Conservation (phyloP, 1,284 basidiomycete species). For the Ganoderma boninense region DNA sequence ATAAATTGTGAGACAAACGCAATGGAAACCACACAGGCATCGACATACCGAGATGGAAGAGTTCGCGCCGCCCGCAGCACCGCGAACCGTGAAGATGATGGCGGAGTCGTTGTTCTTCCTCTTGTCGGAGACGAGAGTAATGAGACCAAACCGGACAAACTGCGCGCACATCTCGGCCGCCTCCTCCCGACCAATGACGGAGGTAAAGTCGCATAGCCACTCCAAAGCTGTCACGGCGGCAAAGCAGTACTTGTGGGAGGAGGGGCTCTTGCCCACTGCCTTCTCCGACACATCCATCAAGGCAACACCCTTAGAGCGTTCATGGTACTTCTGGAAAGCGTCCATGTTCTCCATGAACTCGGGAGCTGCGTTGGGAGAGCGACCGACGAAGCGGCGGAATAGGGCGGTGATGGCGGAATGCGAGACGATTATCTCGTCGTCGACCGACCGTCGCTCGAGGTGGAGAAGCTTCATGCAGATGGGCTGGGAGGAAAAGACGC, state of each 20-base stretch:
- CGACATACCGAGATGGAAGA: conserved; percentile 75
- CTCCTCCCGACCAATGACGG: conserved; percentile 95
- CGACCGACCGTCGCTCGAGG: conserved; percentile 89
- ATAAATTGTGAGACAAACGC: conserved; percentile 21
- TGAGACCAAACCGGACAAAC: conserved; percentile 95
- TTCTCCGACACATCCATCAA: conserved; percentile 75
- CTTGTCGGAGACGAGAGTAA: conserved; percentile 88
- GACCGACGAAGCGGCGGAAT: conserved; percentile 94
- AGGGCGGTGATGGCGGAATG: conserved; percentile 93
- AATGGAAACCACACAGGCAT: conserved; percentile 9
- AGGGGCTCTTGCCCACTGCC: conserved; percentile 55
- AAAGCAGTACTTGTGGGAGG: conserved; percentile 82
- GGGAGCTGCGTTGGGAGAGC: conserved; percentile 79
- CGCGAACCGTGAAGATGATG: conserved; percentile 89
- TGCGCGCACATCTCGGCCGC: conserved; percentile 98
- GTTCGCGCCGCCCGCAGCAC: conserved; percentile 76
- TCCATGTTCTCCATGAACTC: conserved; percentile 61
- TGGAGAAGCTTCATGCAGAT: conserved; percentile 99
- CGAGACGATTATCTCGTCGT: conserved; percentile 98
- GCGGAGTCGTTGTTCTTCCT: conserved; percentile 89
- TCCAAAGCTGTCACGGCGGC: conserved; percentile 88
- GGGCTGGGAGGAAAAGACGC: conserved; percentile 91
- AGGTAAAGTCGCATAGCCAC: conserved; percentile 98
- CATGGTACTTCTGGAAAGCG: conserved; percentile 78
- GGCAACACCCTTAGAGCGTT: conserved; percentile 81